Evolutionary conservation across 2,329 filamentous ascomycete species (phyloP), one percentile per base, ranked within the genome.

Genomic region (Amesomyces nigricolor): DNA sequence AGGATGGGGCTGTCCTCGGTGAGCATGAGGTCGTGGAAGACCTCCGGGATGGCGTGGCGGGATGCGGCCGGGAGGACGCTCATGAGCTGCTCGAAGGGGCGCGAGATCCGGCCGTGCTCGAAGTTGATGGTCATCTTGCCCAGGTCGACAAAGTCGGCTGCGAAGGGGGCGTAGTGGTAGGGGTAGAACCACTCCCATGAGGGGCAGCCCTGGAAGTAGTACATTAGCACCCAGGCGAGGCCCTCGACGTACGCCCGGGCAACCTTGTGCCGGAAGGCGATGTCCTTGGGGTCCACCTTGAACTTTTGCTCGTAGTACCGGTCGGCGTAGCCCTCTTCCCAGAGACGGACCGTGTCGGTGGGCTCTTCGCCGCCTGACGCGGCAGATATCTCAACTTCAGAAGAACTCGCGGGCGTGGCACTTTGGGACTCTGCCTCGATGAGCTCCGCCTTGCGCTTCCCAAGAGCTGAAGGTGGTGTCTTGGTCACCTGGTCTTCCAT

Each of bases 171-270:
- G 68, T 99, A 99, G 69, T 99, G 94, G 67, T 97, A 95, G 0
- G 94, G 94, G 67, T 96, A 99, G 70, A 94, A 99, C 94, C 94
- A 99, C 51, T 92, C 95, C 94, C 95, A 99, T 0, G 91, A 96
- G 19, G 94, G 91, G 65, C 94, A 99, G 26, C 94, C 94, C 71
- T 99, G 94, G 71, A 96, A 96, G 70, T 99, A 99, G 72, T 99
- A 99, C 37, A 91, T 78, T 49, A 99, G 76, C 39, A 99, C 94
- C 94, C 95, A 99, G 19, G 88, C 88, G 9, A 99, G 80, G 37
- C 94, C 94, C 75, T 97, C 91, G 11, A 92, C 91, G 69, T 99
- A 99, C n/a, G 89, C 83, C 52, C 84, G 82, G 37, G 88, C 94
- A 54, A 99, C 95, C 66, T 90, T 82, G 70, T 91, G 87, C 52